These are phyloP conservation scores for Lodderomyces jiufengensis DNA, from an alignment of 1,139 yeast genomes.

Conservation along the genomic window DNA sequence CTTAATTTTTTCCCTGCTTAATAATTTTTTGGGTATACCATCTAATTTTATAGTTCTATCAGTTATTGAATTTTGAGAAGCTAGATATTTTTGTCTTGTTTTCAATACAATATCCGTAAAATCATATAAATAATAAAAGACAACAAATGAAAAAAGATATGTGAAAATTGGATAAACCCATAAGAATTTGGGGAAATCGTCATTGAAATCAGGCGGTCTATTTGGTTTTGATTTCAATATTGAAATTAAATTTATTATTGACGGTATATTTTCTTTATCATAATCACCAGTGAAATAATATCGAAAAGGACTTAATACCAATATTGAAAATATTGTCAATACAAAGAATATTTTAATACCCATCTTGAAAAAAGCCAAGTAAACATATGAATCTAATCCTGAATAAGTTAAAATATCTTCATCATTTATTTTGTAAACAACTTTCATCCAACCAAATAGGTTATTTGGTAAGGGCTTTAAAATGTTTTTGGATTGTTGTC, in stretches of 20 bases:
- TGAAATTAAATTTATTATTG: too few species aligned
- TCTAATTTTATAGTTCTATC: slow-evolving; percentile 87
- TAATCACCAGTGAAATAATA: slow-evolving; percentile 45
- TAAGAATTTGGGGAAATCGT: slow-evolving; percentile 34
- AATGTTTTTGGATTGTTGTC: slow-evolving; percentile 21
- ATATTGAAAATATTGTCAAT: slow-evolving; percentile 36
- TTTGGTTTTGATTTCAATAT: slow-evolving; percentile 10
- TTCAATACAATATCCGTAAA: slow-evolving; percentile 71
- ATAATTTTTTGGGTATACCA: slow-evolving; percentile 63
- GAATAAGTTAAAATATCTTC: slow-evolving; percentile 40
- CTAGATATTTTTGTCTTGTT: slow-evolving; percentile 78
- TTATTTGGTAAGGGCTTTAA: slow-evolving; percentile 36
- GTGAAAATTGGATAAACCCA: slow-evolving; percentile 90
- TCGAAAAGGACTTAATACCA: slow-evolving; percentile 41
- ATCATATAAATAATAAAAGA: slow-evolving; percentile 56
- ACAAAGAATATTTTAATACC: slow-evolving; percentile 39
- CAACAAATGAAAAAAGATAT: slow-evolving; percentile 71
- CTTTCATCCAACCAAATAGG: slow-evolving; percentile 41
- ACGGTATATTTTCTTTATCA: slow-evolving; percentile 41
- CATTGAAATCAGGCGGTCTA: slow-evolving; percentile 18
- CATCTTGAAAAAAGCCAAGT: slow-evolving; percentile 43
- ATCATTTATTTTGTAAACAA: slow-evolving; percentile 34
- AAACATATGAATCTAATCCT: slow-evolving; percentile 47
- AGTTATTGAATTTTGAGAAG: slow-evolving; percentile 84
- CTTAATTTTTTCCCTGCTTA: slow-evolving; percentile 42